phyloP scores from a whole-genome alignment of 352 stramenopile species.

The Pythium brachiatum region DNA sequence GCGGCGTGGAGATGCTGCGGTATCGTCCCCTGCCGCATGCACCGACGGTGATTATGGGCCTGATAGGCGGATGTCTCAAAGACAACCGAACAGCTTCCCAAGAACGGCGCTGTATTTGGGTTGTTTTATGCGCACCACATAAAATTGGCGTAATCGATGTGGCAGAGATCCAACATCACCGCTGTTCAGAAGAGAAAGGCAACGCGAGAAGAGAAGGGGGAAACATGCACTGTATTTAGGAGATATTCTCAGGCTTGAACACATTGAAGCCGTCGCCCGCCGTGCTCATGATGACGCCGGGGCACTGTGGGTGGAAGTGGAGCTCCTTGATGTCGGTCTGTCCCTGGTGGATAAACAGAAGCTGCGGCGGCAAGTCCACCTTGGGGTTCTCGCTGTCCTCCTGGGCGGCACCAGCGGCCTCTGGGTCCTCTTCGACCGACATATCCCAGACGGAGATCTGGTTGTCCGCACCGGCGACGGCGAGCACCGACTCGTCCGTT shows the following conservation, averaged over 20 bases:
- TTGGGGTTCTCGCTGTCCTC: constrained; percentile 51
- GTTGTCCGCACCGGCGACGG: constrained; percentile 93
- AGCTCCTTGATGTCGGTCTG: constrained; percentile 99
- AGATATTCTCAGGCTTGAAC: constrained; percentile 96
- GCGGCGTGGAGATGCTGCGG: background rate
- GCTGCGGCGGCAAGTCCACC: constrained; percentile 94
- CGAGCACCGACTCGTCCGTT: constrained; percentile 98
- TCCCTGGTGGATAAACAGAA: constrained; percentile 99
- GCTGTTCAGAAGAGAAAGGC: background rate
- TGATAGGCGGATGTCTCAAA: constrained; percentile 6
- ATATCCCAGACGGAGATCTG: constrained; percentile 99
- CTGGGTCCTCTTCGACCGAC: constrained; percentile 97
- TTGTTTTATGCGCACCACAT: background rate
- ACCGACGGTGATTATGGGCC: background rate
- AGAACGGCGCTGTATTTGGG: constrained; percentile 13
- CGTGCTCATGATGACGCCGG: constrained; percentile 95
- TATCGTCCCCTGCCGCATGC: background rate
- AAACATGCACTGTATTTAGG: constrained; percentile 43
- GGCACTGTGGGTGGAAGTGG: constrained; percentile 99
- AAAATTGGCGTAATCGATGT: background rate
- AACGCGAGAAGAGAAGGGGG: background rate
- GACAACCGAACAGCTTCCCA: constrained; percentile 1
- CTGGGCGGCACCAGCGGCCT: constrained; percentile 46
- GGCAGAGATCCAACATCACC: background rate
- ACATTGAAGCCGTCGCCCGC: constrained; percentile 97